These are phyloP conservation scores for Trichoderma citrinoviride DNA, from an alignment of 2,329 filamentous ascomycete genomes.

Conservation along the genomic window DNA sequence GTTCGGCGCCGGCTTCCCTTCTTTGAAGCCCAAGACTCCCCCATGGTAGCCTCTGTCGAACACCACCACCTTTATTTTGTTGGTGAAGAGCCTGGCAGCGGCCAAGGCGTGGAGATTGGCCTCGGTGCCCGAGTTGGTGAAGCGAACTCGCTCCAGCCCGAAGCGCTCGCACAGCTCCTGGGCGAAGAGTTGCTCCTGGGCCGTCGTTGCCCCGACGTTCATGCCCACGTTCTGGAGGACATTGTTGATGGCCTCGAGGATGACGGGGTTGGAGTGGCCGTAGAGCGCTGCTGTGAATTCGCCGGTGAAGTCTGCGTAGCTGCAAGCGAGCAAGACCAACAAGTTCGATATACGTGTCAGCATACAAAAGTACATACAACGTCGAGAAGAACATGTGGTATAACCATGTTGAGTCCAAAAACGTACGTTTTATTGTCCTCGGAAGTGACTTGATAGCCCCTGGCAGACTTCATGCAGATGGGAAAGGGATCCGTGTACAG, in stretches of 20 bases:
- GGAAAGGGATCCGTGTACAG: constrained; percentile 47
- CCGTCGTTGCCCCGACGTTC: constrained; percentile 53
- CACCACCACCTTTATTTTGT: constrained; percentile 48
- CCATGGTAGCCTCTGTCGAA: constrained; percentile 47
- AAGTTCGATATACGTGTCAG: no score
- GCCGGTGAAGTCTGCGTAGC: constrained; percentile 59
- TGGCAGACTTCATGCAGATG: constrained; percentile 39
- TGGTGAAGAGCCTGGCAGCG: constrained; percentile 48
- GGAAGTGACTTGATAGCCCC: constrained; percentile 38
- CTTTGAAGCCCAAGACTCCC: constrained; percentile 38
- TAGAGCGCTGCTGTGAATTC: constrained; percentile 65
- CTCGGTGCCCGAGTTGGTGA: constrained; percentile 66
- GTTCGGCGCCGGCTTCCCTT: constrained; percentile 38
- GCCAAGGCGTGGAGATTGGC: constrained; percentile 60
- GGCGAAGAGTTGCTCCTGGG: constrained; percentile 52
- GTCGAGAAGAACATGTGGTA: no score
- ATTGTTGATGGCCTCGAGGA: constrained; percentile 47
- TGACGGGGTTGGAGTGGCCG: constrained; percentile 59
- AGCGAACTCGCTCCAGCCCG: constrained; percentile 54
- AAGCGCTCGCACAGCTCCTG: constrained; percentile 54
- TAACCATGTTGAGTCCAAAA: no score
- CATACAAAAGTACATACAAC: no score
- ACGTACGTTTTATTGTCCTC: constrained; percentile 41
- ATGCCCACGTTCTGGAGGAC: constrained; percentile 49
- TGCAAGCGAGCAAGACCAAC: constrained; percentile 21